Base-by-base conservation (phyloP, 495 filamentous ascomycete genomes). In the Daldinia vernicosa region DNA sequence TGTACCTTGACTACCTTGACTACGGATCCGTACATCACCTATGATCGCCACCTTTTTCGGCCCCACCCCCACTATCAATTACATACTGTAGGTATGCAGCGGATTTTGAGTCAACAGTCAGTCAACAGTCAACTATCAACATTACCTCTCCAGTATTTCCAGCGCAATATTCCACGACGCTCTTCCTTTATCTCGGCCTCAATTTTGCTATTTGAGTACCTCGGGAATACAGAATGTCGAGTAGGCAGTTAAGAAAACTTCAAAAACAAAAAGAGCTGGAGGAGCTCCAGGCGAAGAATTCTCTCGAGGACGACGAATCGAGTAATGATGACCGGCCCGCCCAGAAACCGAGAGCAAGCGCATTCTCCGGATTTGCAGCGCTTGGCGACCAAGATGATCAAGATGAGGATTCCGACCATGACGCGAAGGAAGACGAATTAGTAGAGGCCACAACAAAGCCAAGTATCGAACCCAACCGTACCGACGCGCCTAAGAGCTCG, bases 191-290 rank as follows among this genome's bases (percentile, higher is more conserved):
- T 27, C 26, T 6, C 6, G 9, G 15, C 9, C 7, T n/a, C 1
- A 47, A 22, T 7, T 6, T 19, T 22, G 11, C 40, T n/a, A 7
- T 12, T 22, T 5, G 11, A 14, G 12, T 24, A 52, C 12, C 22
- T 17, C 19, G 17, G 28, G n/a, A 11, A 32, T 11, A 22, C 27
- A 82, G 65, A 53, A 97, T 97, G 93, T 94, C 93, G 39, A 92
- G 89, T 30, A 87, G 93, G 66, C 92, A 93, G 33, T 78, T 95
- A 56, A 87, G 92, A 52, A 93, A 92, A 79, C 81, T 94, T 45
- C 91, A 93, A 69, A 88, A 91, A 83, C 88, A 90, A 80, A 82
- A 87, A 74, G 86, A 89, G 73, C 81, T 87, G n/a, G 75, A 77
- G 37, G 72, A 72, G 39, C 70, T 78, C 6, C 71, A 68, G 33